A percentile compares a stretch with the other conserved stretches of the same genome.
Evolutionary conservation across 2,329 filamentous ascomycete species (phyloP).

Genomic region (Aspergillus ibericus): DNA sequence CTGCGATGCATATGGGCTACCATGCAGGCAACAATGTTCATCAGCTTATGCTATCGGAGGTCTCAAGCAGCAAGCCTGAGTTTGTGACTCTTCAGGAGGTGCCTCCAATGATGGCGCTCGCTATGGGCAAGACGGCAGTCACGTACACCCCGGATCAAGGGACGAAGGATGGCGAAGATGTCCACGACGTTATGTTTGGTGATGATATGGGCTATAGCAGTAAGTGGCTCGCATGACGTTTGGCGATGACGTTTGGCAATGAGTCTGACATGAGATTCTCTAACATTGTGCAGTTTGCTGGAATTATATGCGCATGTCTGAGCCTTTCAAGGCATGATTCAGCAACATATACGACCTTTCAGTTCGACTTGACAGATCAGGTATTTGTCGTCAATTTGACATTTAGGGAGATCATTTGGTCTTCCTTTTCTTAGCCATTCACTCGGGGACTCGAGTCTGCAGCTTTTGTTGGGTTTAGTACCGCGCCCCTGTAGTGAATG

Average conservation of each 20-base stretch:
- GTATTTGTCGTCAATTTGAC: background rate
- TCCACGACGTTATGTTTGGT: constrained; percentile 58
- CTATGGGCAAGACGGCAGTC: constrained; percentile 68
- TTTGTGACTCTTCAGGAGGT: constrained; percentile 56
- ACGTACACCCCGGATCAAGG: constrained; percentile 61
- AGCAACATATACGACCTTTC: no score
- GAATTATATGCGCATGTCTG: constrained; percentile 54
- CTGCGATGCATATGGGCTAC: constrained; percentile 72
- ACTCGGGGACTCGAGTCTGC: background rate
- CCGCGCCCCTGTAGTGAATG: background rate
- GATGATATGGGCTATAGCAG: constrained; percentile 66
- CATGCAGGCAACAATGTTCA: constrained; percentile 67
- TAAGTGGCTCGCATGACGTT: constrained; percentile 43
- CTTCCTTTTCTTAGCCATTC: background rate
- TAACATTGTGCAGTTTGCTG: constrained; percentile 51
- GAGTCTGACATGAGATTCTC: background rate
- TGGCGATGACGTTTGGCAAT: background rate
- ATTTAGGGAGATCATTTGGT: background rate
- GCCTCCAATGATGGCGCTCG: constrained; percentile 68
- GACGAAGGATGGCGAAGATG: constrained; percentile 34
- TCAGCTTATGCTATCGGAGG: constrained; percentile 56
- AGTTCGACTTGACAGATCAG: background rate
- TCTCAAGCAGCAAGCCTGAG: constrained; percentile 42
- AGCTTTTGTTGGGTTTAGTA: background rate
- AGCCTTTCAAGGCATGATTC: constrained; percentile 21